These are phyloP conservation scores for Eragrostis nindensis DNA, from an alignment of 176 grass and related monocot genomes.

Conservation along the genomic window DNA sequence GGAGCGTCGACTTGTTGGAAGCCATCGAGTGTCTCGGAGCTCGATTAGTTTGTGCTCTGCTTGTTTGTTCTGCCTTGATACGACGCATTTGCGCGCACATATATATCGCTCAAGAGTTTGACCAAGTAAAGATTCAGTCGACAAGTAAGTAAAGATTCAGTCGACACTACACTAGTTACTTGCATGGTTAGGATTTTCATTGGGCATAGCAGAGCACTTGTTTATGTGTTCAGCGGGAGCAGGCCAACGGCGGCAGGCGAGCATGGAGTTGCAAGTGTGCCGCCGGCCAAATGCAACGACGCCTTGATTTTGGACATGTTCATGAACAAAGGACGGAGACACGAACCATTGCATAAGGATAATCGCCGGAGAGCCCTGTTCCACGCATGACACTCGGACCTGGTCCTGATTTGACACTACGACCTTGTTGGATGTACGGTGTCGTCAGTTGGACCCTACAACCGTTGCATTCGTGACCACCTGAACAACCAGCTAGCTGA, in stretches of 20 bases:
- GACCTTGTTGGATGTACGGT: background rate
- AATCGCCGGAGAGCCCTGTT: background rate
- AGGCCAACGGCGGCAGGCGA: slow-evolving; percentile 45
- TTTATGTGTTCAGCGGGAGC: background rate
- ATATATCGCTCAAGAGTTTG: background rate
- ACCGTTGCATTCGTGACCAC: too few species aligned
- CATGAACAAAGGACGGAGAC: background rate
- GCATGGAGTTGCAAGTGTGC: background rate
- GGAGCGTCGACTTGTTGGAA: slow-evolving; percentile 39
- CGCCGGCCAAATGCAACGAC: slow-evolving; percentile 36
- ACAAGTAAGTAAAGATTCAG: background rate
- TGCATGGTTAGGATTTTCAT: background rate
- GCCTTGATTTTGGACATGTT: background rate
- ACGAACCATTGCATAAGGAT: too few species aligned
- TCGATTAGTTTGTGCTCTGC: background rate
- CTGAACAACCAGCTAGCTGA: too few species aligned
- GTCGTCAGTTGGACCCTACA: background rate
- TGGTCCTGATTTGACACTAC: slow-evolving; percentile 2
- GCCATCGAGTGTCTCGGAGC: slow-evolving; percentile 32
- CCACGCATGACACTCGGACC: background rate
- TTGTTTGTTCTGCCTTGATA: background rate
- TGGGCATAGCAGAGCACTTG: background rate
- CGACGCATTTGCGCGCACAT: background rate
- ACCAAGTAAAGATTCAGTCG: background rate
- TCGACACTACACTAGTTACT: background rate